Evolutionary conservation across 1,284 basidiomycete genomes (phyloP), one percentile per base, ranked within the genome.

Genomic region (Xerocomus nothofagi): DNA sequence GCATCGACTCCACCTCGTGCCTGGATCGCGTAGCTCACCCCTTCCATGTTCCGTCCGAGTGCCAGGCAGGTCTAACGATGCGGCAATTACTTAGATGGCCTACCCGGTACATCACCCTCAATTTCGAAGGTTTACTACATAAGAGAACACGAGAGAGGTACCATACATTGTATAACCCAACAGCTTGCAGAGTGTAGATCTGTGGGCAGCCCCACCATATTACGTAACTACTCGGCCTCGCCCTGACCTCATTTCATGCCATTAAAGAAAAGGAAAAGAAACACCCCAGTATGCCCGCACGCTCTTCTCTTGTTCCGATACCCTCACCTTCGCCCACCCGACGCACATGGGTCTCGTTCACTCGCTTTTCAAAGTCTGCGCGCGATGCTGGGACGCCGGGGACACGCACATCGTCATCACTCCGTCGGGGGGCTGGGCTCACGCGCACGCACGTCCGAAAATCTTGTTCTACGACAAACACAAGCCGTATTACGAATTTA

Each of bases 401-500:
- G 60, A 61, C 41, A 61, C 60, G 11, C 60, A 61, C 60, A 65
- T 61, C 18, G 56, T 63, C 40, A 65, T 61, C 39, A 50, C 59
- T 0, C 53, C 52, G 3, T 62, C 61, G 1, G 59, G 59, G 5
- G 59, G 59, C 18, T 60, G 59, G 59, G 59, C 54, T 0, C 50
- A 60, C 20, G 61, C 59, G 4, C 59, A 64, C 14, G 59, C 59
- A 10, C 61, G 62, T 11, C 62, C 60, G 1, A 71, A 66, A 23
- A 74, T 84, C 31, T 59, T 80, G 20, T 84, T 84, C 61, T 84
- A 83, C 59, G 72, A 83, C 41, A 82, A 77, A 58, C 66, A 75
- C 40, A 73, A 82, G 46, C 81, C 80, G 1, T 71, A 81, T 54
- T 84, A 84, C 55, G 81, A 80, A 12, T 84, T 85, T 57, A 84